Base-by-base conservation (phyloP, 495 filamentous ascomycete species). In the Sordaria brevicollis region DNA sequence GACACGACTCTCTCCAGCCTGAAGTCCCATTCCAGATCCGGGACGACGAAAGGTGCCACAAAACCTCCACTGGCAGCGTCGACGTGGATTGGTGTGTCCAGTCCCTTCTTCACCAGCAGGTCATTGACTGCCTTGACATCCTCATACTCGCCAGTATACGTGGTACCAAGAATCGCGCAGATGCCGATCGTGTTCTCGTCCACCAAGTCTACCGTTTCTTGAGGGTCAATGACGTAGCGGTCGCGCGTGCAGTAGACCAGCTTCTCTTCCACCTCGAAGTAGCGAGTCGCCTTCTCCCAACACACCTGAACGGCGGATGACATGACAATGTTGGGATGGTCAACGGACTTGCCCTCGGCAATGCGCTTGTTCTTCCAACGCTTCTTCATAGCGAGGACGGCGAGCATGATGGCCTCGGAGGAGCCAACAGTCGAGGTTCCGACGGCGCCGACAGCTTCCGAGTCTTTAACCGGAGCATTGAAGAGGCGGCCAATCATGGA, bases 171-270 rank as follows among this genome's bases (percentile, higher is more conserved):
- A 74, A 97, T 96, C 39, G 87, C 84, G 76, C 93, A 96, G 76
- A 97, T 97, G 69, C 93, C 93, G 75, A 97, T 96, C 7, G 93
- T 97, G 79, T 97, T 96, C 84, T 97, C 93, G 71, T 97, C 93
- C 5, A 96, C 86, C n/a, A 96, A 79, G 67, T 90, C 83, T 31
- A 96, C 91, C 1, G 92, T 90, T 82, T 94, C 81, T 74, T 89
- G 81, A 9, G 93, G 93, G 79, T 97, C 93, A 75, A 97, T 94
- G 39, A 95, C 91, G 75, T 87, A 96, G 71, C 93, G 89, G 6
- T 90, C 86, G 17, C 86, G 81, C 3, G 91, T 93, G 81, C 93
- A 96, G 81, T 90, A 95, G 66, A 94, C 91, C 69, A 92, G 91
- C 78, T 89, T 90, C 83, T 97, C 93, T 76, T 97, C 93, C 57